These are phyloP conservation scores for Phalaenopsis hybrid DNA, from an alignment of 116 monocot species.

Conservation along the genomic window DNA sequence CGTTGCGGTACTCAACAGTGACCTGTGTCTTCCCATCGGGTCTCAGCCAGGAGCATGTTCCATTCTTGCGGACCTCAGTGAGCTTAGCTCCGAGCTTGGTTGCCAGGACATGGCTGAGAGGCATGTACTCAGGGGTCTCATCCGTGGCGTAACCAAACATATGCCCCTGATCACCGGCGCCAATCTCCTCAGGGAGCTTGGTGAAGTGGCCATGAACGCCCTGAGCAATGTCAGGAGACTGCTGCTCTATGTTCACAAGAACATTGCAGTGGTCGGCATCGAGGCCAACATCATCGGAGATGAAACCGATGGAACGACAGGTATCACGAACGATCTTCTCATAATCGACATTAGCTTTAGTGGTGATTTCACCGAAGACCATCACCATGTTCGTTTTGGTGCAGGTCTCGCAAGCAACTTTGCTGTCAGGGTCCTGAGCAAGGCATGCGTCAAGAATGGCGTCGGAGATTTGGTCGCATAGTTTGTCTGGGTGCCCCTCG, in stretches of 20 bases:
- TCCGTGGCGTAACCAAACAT: too few species aligned
- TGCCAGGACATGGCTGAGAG: too few species aligned
- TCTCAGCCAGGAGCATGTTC: constrained; percentile 2
- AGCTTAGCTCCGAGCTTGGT: too few species aligned
- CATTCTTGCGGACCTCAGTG: neutral
- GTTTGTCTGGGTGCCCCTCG: constrained; percentile 20
- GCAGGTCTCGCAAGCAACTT: constrained; percentile 22
- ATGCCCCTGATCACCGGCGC: too few species aligned
- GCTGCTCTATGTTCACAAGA: too few species aligned
- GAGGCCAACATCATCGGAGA: neutral
- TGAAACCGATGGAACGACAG: constrained; percentile 15
- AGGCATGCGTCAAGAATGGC: constrained; percentile 18
- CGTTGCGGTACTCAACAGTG: constrained; percentile 56
- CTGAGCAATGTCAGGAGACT: too few species aligned
- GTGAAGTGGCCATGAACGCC: too few species aligned
- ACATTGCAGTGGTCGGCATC: neutral
- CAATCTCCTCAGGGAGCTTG: too few species aligned
- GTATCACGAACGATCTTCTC: constrained; percentile 79
- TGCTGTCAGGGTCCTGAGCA: constrained; percentile 17
- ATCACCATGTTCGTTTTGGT: constrained; percentile 17
- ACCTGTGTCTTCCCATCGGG: constrained; percentile 42
- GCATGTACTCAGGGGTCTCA: too few species aligned
- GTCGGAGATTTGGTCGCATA: constrained; percentile 22
- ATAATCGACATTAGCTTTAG: constrained; percentile 66
- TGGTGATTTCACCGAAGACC: constrained; percentile 37